Evolutionary conservation across 805 yeast genomes (phyloP).

Genomic region (Yamadazyma paraphyllophila): DNA sequence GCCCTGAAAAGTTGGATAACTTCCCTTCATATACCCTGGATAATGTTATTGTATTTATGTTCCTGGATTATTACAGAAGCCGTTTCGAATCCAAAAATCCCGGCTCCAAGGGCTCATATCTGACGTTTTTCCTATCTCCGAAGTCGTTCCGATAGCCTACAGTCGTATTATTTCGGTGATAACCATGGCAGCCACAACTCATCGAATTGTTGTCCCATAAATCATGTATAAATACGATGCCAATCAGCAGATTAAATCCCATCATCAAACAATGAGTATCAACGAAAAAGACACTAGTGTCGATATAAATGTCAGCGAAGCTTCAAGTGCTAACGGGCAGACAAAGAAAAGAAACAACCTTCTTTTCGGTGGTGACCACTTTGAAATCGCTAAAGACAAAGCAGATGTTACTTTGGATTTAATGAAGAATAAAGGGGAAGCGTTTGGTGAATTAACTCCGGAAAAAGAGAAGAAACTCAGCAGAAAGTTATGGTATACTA

Average conservation of each 20-base stretch:
- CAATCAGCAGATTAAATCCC: too few relatives aligned
- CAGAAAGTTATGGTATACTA: conserved; percentile 14
- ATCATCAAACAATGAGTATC: not conserved
- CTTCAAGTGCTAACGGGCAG: not conserved
- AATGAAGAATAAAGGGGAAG: conserved; percentile 4
- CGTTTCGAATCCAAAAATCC: not conserved
- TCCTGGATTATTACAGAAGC: not conserved
- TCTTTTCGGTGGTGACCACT: not conserved
- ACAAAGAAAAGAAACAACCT: too few relatives aligned
- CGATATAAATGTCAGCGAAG: not conserved
- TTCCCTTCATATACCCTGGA: too few relatives aligned
- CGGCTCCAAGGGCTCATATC: not conserved
- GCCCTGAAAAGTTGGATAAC: too few relatives aligned
- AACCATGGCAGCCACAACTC: too few relatives aligned
- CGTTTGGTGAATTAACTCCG: conserved; percentile 11
- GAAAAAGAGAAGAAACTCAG: conserved; percentile 13
- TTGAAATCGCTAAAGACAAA: conserved; percentile 3
- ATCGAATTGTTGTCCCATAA: too few relatives aligned
- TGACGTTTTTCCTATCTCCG: not conserved
- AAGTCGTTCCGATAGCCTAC: not conserved
- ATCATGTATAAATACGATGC: too few relatives aligned
- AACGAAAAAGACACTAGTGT: not conserved
- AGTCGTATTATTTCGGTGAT: too few relatives aligned
- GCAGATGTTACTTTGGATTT: conserved; percentile 11
- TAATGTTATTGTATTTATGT: too few relatives aligned